Base-by-base conservation (phyloP, 441 rosid genomes). In the Populus hybrid region DNA sequence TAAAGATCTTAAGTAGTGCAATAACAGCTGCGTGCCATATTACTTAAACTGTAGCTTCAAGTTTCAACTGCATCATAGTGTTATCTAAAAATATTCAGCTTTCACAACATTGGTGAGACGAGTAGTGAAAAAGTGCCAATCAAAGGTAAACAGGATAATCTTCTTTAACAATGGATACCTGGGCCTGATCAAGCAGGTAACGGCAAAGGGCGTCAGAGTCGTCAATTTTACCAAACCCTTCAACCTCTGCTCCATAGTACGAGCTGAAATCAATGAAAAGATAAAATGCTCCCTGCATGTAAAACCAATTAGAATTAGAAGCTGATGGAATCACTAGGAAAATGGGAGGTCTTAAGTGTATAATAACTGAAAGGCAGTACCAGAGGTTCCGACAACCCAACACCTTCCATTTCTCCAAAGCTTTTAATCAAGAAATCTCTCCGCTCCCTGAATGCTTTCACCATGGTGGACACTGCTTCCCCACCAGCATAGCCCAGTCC, bases 401-500 rank as follows among this genome's bases (percentile, higher is more conserved):
- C 93, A 70, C 94, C 99, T 82, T 90, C 88, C 77, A 92, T 71
- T 80, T 89, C 95, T 67, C 91, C 83, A 11, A 94, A 87, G 85
- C 89, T 89, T 82, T 89, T 86, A 78, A 95, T 87, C 86, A 96
- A 89, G 86, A 85, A 92, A 85, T 96, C 99, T 80, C 97, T 88
- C 24, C 99, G 86, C 74, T 96, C 98, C 86, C 88, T 83, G 82
- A 94, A 96, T 67, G 98, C 94, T 83, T 85, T 88, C 24, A 92
- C 98, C 99, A 94, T 96, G 7, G 79, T 84, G 10, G 92, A 79
- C 46, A 96, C 92, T 10, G 88, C 89, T 86, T 96, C 93, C 23
- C 99, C 97, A 18, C 99, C 99, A 7, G 95, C 98, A 82, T 92
- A 89, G 21, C 99, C 99, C 74, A 95, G 73, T 23, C 91, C 98